Percentiles rank a stretch among this genome's conserved stretches.
phyloP scores from a whole-genome alignment of 305 asterid genomes.

The Fraxinus nigra region DNA sequence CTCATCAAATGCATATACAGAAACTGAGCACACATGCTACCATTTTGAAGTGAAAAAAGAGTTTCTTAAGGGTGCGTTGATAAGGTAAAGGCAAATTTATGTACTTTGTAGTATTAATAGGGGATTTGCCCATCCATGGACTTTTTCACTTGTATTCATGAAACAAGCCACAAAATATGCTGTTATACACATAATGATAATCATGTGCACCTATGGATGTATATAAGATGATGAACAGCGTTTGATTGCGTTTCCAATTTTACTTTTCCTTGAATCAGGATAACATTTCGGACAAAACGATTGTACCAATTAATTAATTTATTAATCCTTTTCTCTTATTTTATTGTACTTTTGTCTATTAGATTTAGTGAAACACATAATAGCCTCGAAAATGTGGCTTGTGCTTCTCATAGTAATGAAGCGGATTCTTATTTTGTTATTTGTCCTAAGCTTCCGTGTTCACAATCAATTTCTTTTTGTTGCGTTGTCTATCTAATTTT shows the following conservation, averaged over 20 bases:
- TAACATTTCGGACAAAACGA: neutral
- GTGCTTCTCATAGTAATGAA: neutral
- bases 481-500: neutral
- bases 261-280: neutral
- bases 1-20: conserved; percentile 98
- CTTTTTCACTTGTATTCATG: neutral
- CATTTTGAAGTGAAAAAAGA: conserved; percentile 93
- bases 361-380: neutral
- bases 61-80: conserved; percentile 85
- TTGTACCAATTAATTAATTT: neutral
- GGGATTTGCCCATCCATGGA: neutral
- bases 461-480: neutral
- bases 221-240: neutral
- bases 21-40: conserved; percentile 95
- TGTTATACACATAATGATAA: neutral
- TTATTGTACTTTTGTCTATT: neutral
- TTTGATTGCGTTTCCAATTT: neutral
- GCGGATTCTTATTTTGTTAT: neutral
- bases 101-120: neutral
- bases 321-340: neutral
- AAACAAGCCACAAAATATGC: conserved; percentile 5
- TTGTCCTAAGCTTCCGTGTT: neutral
- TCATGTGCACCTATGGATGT: neutral
- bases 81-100: conserved; percentile 47
- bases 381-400: neutral